phyloP scores from a whole-genome alignment of 2,329 filamentous ascomycete genomes.

The Dothistroma septosporum region DNA sequence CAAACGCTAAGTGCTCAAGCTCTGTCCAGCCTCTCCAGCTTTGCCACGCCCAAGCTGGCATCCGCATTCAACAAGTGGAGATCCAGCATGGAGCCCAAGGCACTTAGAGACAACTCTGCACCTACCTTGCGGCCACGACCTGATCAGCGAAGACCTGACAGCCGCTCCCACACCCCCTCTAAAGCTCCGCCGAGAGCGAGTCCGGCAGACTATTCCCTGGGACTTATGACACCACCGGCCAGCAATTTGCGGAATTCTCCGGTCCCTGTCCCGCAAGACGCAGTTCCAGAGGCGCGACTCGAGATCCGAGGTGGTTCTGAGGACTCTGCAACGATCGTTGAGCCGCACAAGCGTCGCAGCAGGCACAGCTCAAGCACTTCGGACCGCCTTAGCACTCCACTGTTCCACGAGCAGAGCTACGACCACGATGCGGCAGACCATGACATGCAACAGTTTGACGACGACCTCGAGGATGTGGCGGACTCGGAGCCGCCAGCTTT shows the following conservation, averaged over 20 bases:
- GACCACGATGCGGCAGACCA: slow-evolving; percentile 56
- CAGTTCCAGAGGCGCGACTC: slow-evolving; percentile 24
- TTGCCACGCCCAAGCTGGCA: slow-evolving; percentile 82
- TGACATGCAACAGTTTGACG: slow-evolving; percentile 47
- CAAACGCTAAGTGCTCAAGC: slow-evolving; percentile 49
- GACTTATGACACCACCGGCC: slow-evolving; percentile 83
- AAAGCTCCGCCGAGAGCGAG: slow-evolving; percentile 28
- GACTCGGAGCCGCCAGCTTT: slow-evolving; percentile 25
- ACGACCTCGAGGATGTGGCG: slow-evolving; percentile 37
- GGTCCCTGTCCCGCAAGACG: slow-evolving; percentile 42
- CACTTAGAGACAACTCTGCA: slow-evolving; percentile 34
- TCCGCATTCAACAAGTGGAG: slow-evolving; percentile 98
- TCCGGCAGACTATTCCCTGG: slow-evolving; percentile 63
- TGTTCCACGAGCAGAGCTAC: slow-evolving; percentile 54
- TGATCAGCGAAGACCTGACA: slow-evolving; percentile 24
- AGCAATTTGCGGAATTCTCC: slow-evolving; percentile 65
- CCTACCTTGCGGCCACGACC: slow-evolving; percentile 38
- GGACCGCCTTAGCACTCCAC: slow-evolving; percentile 47
- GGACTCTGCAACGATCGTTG: slow-evolving; percentile 2
- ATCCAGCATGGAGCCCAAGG: slow-evolving; percentile 53
- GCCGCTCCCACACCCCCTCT: slow-evolving; percentile 46
- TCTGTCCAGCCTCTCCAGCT: slow-evolving; percentile 69
- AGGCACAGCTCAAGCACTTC: slow-evolving; percentile 16
- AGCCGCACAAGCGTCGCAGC: slow-evolving; percentile 7
- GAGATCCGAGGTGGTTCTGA: slow-evolving; percentile 16